Evolutionary conservation across 1,284 basidiomycete species (phyloP), one percentile per base, ranked within the genome.

Genomic region (Inonotus hispidus): DNA sequence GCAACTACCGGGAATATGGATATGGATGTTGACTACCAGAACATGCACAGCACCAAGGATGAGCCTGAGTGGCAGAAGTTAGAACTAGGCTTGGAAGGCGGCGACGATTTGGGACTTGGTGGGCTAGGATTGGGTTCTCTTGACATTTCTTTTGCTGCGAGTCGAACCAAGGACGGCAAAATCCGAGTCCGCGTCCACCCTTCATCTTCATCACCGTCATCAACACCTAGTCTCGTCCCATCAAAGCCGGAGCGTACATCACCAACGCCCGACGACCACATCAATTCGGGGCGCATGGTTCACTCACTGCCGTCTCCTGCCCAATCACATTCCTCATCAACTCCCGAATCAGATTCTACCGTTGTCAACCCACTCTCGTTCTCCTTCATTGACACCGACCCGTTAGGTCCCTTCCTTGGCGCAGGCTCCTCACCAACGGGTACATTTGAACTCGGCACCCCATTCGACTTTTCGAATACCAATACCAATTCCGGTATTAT

Each of bases 101-200:
- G 52, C 6, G 32, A 56, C n/a, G 50, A 35, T 8, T 32, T 52
- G 50, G 50, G 50, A 14, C 10, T 52, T 32, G 25, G 25, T 16
- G 50, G 50, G 2, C 19, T 52, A 37, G 80, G 75, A 53, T 75
- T 87, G 50, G 79, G 79, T 60, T 82, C 79, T 50, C 74, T 90
- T 58, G 83, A 87, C 66, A 85, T 91, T 69, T 87, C 85, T 49
- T 88, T 90, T 68, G 87, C 88, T 64, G 75, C 85, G 38, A 77
- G 76, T 39, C 75, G 84, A 43, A 76, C 79, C 49, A 80, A 85
- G 65, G 81, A 87, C 68, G 85, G 87, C 61, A 87, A 83, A 72
- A 85, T 89, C 66, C 84, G 84, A 61, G 87, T 90, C 46, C 80
- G 83, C 64, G 88, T 90, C 65, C 84, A 89, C 69, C 74, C 77